A percentile compares a stretch with the other conserved stretches of the same genome.
phyloP scores from a whole-genome alignment of 2,329 filamentous ascomycete genomes.

The Botrytis paeoniae region DNA sequence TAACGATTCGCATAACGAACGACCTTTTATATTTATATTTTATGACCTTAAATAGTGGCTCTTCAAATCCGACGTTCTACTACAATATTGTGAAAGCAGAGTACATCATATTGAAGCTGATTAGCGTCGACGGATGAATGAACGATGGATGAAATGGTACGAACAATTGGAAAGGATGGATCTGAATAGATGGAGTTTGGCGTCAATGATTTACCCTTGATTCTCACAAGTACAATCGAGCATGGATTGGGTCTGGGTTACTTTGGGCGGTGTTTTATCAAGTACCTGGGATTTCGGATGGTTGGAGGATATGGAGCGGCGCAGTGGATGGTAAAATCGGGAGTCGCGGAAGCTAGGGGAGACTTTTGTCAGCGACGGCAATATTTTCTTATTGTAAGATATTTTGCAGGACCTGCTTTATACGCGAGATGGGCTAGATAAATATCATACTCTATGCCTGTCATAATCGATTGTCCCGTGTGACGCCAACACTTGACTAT shows the following conservation, averaged over 20 bases:
- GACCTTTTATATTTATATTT: background rate
- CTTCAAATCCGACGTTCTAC: background rate
- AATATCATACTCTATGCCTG: background rate
- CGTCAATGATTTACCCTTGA: background rate
- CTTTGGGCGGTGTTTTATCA: background rate
- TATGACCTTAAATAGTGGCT: background rate
- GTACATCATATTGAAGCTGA: background rate
- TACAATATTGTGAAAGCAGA: background rate
- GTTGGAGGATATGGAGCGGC: background rate
- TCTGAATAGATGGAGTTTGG: conserved; percentile 13
- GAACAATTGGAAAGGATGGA: conserved; percentile 8
- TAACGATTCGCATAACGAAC: background rate
- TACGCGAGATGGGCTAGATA: background rate
- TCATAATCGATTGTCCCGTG: background rate
- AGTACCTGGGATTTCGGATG: background rate
- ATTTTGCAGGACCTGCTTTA: background rate
- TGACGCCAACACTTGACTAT: background rate
- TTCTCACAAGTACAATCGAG: background rate
- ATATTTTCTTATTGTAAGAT: background rate
- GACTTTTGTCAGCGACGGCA: background rate
- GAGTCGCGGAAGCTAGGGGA: background rate
- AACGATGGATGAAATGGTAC: background rate
- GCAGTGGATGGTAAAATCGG: background rate
- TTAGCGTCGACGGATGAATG: background rate
- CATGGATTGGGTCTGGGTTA: background rate